These are phyloP conservation scores for Coelastrella sp. DNA, from an alignment of 139 green algal species.

Conservation along the genomic window DNA sequence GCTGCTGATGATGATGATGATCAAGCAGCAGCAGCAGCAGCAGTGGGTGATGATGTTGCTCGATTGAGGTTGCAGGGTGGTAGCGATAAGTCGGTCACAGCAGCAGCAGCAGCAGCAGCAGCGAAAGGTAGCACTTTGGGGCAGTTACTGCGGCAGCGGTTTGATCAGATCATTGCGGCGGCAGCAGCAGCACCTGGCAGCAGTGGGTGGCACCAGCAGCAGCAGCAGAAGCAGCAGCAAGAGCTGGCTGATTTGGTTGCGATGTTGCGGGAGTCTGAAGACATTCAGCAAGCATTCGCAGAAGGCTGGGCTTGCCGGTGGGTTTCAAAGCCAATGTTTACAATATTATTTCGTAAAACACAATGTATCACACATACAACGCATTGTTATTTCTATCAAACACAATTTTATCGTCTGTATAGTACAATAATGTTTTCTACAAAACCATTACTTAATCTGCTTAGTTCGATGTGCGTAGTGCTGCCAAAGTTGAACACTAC, in stretches of 20 bases:
- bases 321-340: no score
- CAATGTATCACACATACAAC: no score
- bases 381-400: no score
- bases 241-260: not conserved
- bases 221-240: constrained; percentile 18
- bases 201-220: not conserved
- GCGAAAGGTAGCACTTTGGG: not conserved
- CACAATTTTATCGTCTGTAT: no score
- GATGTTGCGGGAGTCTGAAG: not conserved
- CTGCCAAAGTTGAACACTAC: no score
- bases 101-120: not conserved
- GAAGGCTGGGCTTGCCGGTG: constrained; percentile 39
- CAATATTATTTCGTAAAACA: no score
- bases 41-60: not conserved
- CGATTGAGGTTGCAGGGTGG: not conserved
- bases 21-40: not conserved
- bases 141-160: not conserved
- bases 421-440: no score
- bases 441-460: no score
- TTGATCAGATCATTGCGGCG: constrained; percentile 9
- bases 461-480: no score
- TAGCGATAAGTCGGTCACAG: not conserved
- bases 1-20: no score
- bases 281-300: not conserved
- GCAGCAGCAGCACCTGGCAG: constrained; percentile 12